Base-by-base conservation (phyloP, 2,329 filamentous ascomycete species). In the Tetracladium maxilliforme region DNA sequence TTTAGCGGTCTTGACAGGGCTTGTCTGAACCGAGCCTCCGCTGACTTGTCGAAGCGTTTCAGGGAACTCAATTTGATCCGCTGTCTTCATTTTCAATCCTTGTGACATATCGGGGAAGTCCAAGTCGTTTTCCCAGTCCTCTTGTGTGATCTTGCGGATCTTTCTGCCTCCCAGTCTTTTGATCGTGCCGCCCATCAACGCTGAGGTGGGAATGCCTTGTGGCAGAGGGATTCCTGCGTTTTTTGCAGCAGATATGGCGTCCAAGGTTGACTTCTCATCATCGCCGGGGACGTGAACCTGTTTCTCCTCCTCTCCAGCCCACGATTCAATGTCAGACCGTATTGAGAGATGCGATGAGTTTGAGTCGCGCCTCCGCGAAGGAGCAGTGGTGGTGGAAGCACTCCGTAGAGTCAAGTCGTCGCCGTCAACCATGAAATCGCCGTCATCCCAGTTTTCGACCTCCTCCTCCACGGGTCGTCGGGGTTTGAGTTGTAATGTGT, bases 141-240 rank as follows among this genome's bases (percentile, higher is more conserved):
- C 80, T 34, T 80, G 71, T 30, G 81, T 69, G 20, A 75, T 70
- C 42, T 70, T 77, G 41, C 72, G 75, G 12, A 78, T 61, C 41
- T 76, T 83, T 37, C 70, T 67, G 30, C 71, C 72, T 24, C 86
- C 86, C 17, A 95, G 62, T 38, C 86, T 67, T 55, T 92, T 92
- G 44, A 95, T 95, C 7, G 84, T 87, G 26, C 90, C 90, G 26
- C 87, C 87, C 47, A 90, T 69, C 21, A 98, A 59, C 16, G 90
- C 90, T 12, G 87, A 93, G 16, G 80, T 71, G 2, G 87, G 84
- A 16, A 95, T 72, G 44, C 86, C 86, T 25, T 70, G 61, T 15
- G 90, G 90, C 28, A 95, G 70, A 6, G 90, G 87, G 35, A 98
- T 93, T 37, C 90, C 90, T 14, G 84, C 86, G 45, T 73, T 75